Base-by-base conservation (phyloP, 306 rosid genomes). In the Prunus mira region DNA sequence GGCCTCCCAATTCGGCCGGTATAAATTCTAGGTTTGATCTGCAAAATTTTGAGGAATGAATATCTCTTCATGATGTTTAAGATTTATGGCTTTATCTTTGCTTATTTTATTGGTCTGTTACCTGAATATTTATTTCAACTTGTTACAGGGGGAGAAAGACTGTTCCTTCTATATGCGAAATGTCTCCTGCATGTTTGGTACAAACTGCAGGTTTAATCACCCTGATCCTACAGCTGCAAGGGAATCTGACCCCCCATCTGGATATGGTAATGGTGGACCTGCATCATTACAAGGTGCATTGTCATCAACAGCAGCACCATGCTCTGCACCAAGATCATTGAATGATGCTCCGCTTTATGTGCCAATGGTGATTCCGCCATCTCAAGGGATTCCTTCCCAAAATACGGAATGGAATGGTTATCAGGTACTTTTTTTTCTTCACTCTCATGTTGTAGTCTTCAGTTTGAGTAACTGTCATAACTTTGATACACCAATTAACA, bases 1-100 rank as follows among this genome's bases (percentile, higher is more conserved):
- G 98, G 99, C 57, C 80, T 96, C 77, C 99, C 99, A 69, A 83
- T 92, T 80, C 98, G 99, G 84, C 80, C 5, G 94, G 99, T 92
- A 90, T 41, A 57, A 68, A 71, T 72, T 51, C 47, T 14, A 30
- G 38, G 55, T 65, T 52, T 56, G 43, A 41, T 19, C 47, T 65
- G 12, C 63, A 7, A 41, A 57, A 25, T 34, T 58, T 45, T 58
- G 51, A 25, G 43, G 19, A 50, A 80, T 83, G 17, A 64, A 27
- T 52, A 15, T 38, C 27, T 51, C 18, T 63, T 17, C 45, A 11
- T 13, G 1, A 12, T 15, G 20, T 46, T 46, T 13, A 45, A 70
- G 45, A 8, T 4, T 38, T 38, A 38, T 6, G 43, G 7, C 8
- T 34, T 24, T 43, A 28, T 49, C 20, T 75, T 14, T 14, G 43